Percentiles rank a stretch among this genome's conserved stretches.
Conservation (phyloP, 163 green algal genomes). For the Chloroidium sp. region DNA sequence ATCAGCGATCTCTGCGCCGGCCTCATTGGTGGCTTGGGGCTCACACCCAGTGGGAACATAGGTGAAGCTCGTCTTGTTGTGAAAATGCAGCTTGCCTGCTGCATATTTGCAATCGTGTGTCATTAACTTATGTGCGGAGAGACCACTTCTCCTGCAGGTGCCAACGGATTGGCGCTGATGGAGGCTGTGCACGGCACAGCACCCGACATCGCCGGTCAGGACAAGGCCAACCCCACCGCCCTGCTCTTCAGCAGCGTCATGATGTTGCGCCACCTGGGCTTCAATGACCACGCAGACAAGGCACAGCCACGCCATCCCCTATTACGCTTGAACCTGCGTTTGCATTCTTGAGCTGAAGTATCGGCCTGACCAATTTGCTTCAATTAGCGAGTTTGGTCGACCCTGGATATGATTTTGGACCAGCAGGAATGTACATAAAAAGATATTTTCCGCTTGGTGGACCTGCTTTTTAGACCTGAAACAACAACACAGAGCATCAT, state of each 20-base stretch:
- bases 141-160: conserved; percentile 30
- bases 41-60: conserved; percentile 90
- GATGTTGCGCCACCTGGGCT: conserved; percentile 87
- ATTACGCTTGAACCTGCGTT: conserved; percentile 21
- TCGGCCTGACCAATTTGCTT: too few species aligned
- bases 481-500: too few species aligned
- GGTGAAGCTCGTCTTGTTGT: conserved; percentile 27
- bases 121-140: too few species aligned
- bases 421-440: too few species aligned
- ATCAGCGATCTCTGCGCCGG: conserved; percentile 92
- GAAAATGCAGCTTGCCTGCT: too few species aligned
- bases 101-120: background rate
- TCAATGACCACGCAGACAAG: conserved; percentile 44
- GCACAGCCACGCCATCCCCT: conserved; percentile 6
- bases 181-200: conserved; percentile 95
- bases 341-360: background rate
- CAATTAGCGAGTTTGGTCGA: too few species aligned
- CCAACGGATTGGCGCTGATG: conserved; percentile 79
- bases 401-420: too few species aligned
- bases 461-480: too few species aligned
- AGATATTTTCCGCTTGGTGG: too few species aligned
- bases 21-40: conserved; percentile 89
- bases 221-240: conserved; percentile 92
- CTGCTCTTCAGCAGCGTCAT: conserved; percentile 83
- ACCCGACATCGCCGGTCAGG: conserved; percentile 90